A percentile compares a stretch with the other conserved stretches of the same genome.
These are phyloP conservation scores for Xylaria longipes DNA, from an alignment of 495 filamentous ascomycete species.

Conservation along the genomic window DNA sequence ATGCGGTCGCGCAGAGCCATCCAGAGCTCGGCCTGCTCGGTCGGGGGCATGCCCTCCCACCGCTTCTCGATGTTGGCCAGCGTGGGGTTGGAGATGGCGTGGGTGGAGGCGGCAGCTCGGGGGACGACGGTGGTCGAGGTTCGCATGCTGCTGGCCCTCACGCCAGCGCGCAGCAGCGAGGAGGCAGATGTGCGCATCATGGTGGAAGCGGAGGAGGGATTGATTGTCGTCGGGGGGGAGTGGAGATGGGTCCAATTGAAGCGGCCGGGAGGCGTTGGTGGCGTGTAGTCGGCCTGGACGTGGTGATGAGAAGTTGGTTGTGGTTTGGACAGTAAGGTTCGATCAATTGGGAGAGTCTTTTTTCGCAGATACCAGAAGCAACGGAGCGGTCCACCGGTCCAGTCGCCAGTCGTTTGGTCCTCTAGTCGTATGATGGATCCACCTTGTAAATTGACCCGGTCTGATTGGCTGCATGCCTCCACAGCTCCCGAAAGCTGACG, in stretches of 20 bases:
- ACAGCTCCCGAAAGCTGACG: conserved; percentile 30
- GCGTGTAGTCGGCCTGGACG: conserved; percentile 35
- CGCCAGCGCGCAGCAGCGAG: conserved; percentile 48
- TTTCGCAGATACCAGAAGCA: conserved; percentile 28
- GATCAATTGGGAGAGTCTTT: conserved; percentile 40
- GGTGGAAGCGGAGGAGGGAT: conserved; percentile 19
- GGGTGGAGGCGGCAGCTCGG: conserved; percentile 70
- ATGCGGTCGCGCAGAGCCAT: conserved; percentile 97
- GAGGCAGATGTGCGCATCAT: conserved; percentile 51
- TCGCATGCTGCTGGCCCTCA: conserved; percentile 49
- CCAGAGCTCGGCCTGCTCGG: conserved; percentile 99
- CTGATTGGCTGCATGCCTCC: conserved; percentile 23
- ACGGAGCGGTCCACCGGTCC: neutral
- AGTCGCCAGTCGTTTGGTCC: conserved; percentile 19
- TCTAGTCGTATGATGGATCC: conserved; percentile 37
- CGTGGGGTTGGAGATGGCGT: conserved; percentile 97
- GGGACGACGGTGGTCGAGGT: conserved; percentile 52
- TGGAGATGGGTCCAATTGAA: conserved; percentile 54
- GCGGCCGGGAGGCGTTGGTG: conserved; percentile 36
- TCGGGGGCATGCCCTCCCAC: conserved; percentile 95
- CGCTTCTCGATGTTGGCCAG: conserved; percentile 98
- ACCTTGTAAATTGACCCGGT: conserved; percentile 30
- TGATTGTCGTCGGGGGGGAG: conserved; percentile 31
- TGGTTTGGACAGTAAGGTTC: conserved; percentile 26
- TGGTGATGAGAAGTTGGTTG: conserved; percentile 39